Conservation (phyloP, 2,329 filamentous ascomycete species). For the Aureobasidium sp. region DNA sequence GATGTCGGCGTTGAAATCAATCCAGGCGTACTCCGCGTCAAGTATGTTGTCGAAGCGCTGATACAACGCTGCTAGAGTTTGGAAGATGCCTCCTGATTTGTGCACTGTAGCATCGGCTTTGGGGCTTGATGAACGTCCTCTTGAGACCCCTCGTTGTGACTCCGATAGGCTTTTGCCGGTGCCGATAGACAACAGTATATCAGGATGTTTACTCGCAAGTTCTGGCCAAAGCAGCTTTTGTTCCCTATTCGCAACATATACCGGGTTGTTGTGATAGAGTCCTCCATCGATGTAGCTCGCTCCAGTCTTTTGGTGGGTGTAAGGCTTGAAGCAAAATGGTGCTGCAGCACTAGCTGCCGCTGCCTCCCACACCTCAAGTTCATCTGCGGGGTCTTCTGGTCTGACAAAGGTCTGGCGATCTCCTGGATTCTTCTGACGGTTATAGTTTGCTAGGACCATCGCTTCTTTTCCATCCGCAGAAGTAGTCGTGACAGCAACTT, state of each 20-base stretch:
- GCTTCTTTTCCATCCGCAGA: slow-evolving; percentile 34
- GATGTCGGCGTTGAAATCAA: slow-evolving; percentile 27
- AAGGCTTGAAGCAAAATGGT: slow-evolving; percentile 46
- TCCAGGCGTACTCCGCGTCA: slow-evolving; percentile 32
- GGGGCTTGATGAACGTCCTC: background rate
- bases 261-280: slow-evolving; percentile 46
- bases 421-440: slow-evolving; percentile 27
- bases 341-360: slow-evolving; percentile 46
- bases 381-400: slow-evolving; percentile 32
- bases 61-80: slow-evolving; percentile 9
- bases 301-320: slow-evolving; percentile 42
- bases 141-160: background rate
- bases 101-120: background rate
- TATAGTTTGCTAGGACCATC: slow-evolving; percentile 42
- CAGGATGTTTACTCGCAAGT: slow-evolving; percentile 23
- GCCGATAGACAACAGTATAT: slow-evolving; percentile 30
- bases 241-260: slow-evolving; percentile 44
- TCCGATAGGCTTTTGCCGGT: slow-evolving; percentile 28
- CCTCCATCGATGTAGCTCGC: slow-evolving; percentile 45
- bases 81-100: background rate
- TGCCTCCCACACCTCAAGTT: slow-evolving; percentile 47
- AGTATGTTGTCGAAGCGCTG: slow-evolving; percentile 28
- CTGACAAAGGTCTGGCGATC: slow-evolving; percentile 35
- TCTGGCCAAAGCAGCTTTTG: slow-evolving; percentile 30
- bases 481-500: slow-evolving; percentile 41